These are phyloP conservation scores for Exophiala bonariae DNA, from an alignment of 2,329 filamentous ascomycete species.

Conservation along the genomic window DNA sequence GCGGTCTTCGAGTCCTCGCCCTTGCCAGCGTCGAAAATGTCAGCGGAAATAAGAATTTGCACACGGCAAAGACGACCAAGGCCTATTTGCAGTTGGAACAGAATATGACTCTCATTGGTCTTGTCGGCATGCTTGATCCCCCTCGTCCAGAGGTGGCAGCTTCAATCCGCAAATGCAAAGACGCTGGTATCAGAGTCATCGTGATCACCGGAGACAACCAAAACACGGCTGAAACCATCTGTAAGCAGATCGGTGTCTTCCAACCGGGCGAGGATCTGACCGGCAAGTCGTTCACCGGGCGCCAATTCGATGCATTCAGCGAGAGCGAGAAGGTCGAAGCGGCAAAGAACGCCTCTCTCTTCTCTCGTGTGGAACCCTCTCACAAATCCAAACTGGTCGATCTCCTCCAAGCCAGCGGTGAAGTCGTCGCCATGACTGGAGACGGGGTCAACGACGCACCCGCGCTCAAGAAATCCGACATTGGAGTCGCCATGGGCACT, in stretches of 20 bases:
- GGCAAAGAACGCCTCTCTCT: slow-evolving; percentile 81
- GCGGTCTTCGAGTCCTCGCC: slow-evolving; percentile 90
- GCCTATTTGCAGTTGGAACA: slow-evolving; percentile 89
- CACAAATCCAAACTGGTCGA: slow-evolving; percentile 99
- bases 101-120: slow-evolving; percentile 88
- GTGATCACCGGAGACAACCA: slow-evolving; percentile 98
- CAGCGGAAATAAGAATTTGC: slow-evolving; percentile 66
- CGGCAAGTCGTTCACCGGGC: slow-evolving; percentile 93
- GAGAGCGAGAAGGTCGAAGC: slow-evolving; percentile 78
- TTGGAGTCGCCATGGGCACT: slow-evolving; percentile 97
- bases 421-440: slow-evolving; percentile 98
- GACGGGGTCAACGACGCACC: slow-evolving; percentile 98
- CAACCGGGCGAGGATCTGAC: slow-evolving; percentile 74
- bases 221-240: slow-evolving; percentile 96
- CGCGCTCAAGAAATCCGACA: slow-evolving; percentile 96
- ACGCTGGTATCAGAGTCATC: slow-evolving; percentile 92
- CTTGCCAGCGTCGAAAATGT: slow-evolving; percentile 82
- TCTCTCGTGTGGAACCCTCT: slow-evolving; percentile 90
- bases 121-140: slow-evolving; percentile 95
- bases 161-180: slow-evolving; percentile 85
- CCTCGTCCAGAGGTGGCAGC: slow-evolving; percentile 86
- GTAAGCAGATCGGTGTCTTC: slow-evolving; percentile 95
- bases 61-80: slow-evolving; percentile 74
- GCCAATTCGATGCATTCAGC: slow-evolving; percentile 86
- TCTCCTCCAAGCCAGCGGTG: slow-evolving; percentile 84